Evolutionary conservation across 768 basidiomycete genomes (phyloP).

Genomic region (Leccinellum luteum): DNA sequence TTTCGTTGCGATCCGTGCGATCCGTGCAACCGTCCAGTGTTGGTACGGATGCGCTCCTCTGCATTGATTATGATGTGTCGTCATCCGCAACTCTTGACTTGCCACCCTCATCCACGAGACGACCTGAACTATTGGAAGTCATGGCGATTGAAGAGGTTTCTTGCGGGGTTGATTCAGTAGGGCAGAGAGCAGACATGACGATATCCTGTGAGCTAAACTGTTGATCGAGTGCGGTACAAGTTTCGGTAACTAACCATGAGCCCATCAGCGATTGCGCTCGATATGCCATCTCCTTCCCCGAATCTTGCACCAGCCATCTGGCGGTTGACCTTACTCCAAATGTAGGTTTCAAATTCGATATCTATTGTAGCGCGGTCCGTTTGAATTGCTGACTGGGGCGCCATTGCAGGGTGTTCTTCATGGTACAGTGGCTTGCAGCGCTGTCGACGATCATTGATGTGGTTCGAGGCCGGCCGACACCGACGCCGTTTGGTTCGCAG

Average conservation of each 20-base stretch:
- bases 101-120: neutral
- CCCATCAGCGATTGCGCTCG: conserved; percentile 1
- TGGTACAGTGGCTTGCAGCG: conserved; percentile 46
- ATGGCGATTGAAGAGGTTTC: neutral
- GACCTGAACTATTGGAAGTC: conserved; percentile 5
- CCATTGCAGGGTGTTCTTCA: conserved; percentile 39
- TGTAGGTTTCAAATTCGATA: conserved; percentile 34
- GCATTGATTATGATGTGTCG: neutral
- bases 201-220: conserved; percentile 10
- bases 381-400: conserved; percentile 1
- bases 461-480: conserved; percentile 32
- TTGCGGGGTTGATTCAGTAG: neutral
- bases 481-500: conserved; percentile 61
- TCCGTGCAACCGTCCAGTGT: neutral
- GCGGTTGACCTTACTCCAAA: conserved; percentile 54
- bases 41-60: neutral
- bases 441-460: conserved; percentile 54
- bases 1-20: neutral
- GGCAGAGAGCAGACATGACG: neutral
- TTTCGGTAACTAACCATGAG: neutral
- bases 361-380: neutral
- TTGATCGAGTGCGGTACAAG: neutral
- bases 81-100: neutral
- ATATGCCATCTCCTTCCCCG: neutral
- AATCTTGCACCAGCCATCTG: conserved; percentile 45